A percentile compares a stretch with the other conserved stretches of the same genome.
Conservation (phyloP, 176 grass and related monocot species). For the Tillandsia fasciculata region DNA sequence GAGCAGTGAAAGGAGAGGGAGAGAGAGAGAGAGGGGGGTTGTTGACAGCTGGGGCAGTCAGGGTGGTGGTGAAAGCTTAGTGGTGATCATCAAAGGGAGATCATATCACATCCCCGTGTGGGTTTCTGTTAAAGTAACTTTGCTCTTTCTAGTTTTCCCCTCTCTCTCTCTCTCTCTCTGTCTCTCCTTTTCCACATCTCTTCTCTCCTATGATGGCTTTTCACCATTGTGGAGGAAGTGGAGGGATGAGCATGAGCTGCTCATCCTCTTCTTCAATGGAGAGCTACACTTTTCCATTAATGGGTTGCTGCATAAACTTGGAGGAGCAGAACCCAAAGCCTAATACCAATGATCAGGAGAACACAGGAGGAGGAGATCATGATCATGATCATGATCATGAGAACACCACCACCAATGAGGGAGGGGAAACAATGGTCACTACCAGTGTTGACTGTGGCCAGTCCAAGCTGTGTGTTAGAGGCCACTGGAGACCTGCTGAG, state of each 20-base stretch:
- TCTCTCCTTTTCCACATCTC: constrained; percentile 42
- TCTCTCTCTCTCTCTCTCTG: not conserved
- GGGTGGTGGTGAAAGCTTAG: not conserved
- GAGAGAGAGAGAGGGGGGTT: not conserved
- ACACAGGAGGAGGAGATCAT: too few relatives aligned
- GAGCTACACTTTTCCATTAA: not conserved
- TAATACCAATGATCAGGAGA: constrained; percentile 2
- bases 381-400: not conserved
- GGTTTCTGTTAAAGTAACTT: constrained; percentile 15
- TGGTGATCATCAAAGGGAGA: not conserved
- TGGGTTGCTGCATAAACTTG: not conserved
- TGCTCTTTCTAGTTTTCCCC: constrained; percentile 6
- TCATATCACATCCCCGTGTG: constrained; percentile 6
- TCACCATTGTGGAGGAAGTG: not conserved
- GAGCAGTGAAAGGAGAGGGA: not conserved
- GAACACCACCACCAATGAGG: not conserved
- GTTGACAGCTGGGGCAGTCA: not conserved
- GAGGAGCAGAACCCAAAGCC: not conserved
- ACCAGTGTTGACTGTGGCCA: constrained; percentile 20
- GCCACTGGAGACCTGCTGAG: constrained; percentile 86
- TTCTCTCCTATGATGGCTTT: constrained; percentile 16
- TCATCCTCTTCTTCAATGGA: not conserved
- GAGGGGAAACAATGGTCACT: not conserved
- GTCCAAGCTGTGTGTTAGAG: constrained; percentile 54
- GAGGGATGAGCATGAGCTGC: not conserved